Conservation (phyloP, 148 eudicot genomes). For the Gaultheria prostrata region DNA sequence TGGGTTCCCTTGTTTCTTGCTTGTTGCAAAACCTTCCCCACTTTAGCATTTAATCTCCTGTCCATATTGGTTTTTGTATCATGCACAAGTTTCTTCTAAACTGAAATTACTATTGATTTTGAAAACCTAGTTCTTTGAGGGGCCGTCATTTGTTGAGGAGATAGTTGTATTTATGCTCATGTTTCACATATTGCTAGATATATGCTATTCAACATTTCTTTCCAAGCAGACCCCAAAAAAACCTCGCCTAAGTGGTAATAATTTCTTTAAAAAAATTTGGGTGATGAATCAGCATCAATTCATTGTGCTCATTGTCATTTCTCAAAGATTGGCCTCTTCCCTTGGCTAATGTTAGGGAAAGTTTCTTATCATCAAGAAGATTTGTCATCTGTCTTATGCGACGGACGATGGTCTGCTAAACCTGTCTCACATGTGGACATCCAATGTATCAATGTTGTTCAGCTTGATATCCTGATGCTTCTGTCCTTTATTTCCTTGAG, state of each 20-base stretch:
- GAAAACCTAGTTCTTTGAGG: slow-evolving; percentile 9
- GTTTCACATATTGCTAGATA: background rate
- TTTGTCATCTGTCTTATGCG: slow-evolving; percentile 3
- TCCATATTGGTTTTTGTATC: background rate
- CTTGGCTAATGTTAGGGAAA: background rate
- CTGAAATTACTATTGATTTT: background rate
- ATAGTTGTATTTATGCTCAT: background rate
- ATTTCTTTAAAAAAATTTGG: background rate
- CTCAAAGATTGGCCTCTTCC: background rate
- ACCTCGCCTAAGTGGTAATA: background rate
- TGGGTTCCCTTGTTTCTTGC: background rate
- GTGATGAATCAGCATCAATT: background rate
- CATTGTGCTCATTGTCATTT: background rate
- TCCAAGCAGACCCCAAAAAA: background rate
- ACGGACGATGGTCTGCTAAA: background rate
- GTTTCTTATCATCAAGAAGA: background rate
- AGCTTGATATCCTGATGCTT: slow-evolving; percentile 11
- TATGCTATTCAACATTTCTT: background rate
- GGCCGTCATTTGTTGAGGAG: background rate
- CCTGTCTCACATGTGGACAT: background rate
- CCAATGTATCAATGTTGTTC: background rate
- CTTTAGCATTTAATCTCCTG: slow-evolving; percentile 5
- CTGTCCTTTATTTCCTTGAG: slow-evolving; percentile 22
- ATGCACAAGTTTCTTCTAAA: background rate
- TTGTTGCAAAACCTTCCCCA: background rate